phyloP scores from a whole-genome alignment of 139 green algal genomes.

The Raphidocelis subcapitata region DNA sequence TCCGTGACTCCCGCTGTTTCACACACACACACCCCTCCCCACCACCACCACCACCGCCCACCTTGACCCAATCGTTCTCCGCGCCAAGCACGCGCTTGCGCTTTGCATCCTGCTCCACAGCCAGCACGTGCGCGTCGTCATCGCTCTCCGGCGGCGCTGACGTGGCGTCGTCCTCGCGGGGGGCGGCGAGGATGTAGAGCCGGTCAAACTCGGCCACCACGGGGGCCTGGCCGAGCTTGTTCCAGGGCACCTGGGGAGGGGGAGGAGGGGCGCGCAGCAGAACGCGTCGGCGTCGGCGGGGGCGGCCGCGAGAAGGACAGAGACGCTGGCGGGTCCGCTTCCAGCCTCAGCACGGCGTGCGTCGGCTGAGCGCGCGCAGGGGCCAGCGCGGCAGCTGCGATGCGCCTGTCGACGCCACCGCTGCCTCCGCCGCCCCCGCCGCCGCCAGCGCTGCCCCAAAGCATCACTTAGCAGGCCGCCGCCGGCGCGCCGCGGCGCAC shows the following conservation, averaged over 20 bases:
- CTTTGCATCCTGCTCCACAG: slow-evolving; percentile 32
- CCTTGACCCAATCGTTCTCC: slow-evolving; percentile 56
- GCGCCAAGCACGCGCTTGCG: slow-evolving; percentile 32
- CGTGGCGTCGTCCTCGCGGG: slow-evolving; percentile 38
- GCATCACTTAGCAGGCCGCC: too few species aligned
- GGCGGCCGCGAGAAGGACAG: background rate
- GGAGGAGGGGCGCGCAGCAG: too few species aligned
- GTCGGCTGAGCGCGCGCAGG: too few species aligned
- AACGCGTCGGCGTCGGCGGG: too few species aligned
- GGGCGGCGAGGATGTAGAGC: slow-evolving; percentile 87
- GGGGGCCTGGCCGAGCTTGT: slow-evolving; percentile 77
- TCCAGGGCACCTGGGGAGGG: slow-evolving; percentile 87
- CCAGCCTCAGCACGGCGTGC: background rate
- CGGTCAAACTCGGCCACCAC: slow-evolving; percentile 92
- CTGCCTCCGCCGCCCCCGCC: background rate
- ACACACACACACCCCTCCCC: slow-evolving; percentile 5
- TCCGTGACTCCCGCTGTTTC: too few species aligned
- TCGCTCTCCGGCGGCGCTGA: background rate
- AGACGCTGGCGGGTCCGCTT: background rate
- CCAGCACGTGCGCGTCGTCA: slow-evolving; percentile 8
- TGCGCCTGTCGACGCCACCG: too few species aligned
- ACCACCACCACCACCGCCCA: slow-evolving; percentile 19
- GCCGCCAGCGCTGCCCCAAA: too few species aligned
- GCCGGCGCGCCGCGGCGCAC: slow-evolving; percentile 29
- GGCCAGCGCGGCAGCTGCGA: background rate